Conservation (phyloP, 139 green algal species). For the Closterium sp. region DNA sequence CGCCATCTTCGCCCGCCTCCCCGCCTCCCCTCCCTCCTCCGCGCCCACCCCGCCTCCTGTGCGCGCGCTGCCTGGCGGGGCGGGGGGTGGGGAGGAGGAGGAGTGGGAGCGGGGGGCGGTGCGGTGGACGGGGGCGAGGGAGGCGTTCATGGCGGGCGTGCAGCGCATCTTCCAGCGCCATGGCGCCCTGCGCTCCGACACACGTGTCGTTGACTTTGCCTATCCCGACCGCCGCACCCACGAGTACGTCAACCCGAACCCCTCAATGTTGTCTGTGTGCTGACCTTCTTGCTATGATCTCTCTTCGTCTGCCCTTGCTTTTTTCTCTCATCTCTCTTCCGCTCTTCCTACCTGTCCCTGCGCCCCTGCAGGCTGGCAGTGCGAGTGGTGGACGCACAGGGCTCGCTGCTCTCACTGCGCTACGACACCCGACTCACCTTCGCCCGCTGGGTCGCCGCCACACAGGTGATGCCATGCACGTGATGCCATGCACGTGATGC, state of each 20-base stretch:
- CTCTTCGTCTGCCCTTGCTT: too few relatives aligned
- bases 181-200: too few relatives aligned
- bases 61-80: background rate
- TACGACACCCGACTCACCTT: constrained; percentile 19
- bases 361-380: background rate
- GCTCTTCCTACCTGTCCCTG: too few relatives aligned
- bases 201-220: too few relatives aligned
- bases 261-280: too few relatives aligned
- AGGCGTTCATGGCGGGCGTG: background rate
- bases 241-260: too few relatives aligned
- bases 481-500: background rate
- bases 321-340: background rate
- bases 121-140: background rate
- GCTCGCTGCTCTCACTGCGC: constrained; percentile 24
- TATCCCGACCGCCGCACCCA: too few relatives aligned
- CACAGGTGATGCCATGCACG: constrained; percentile 7
- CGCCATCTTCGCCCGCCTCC: constrained; percentile 1
- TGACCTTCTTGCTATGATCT: too few relatives aligned
- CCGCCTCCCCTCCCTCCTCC: background rate
- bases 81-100: background rate
- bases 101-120: background rate
- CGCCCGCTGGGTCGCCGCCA: background rate
- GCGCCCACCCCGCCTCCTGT: background rate
- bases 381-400: constrained; percentile 3
- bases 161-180: too few relatives aligned